Evolutionary conservation across 192 early-diverging fungal genomes (phyloP).

Genomic region (Rhizophagus clarus): DNA sequence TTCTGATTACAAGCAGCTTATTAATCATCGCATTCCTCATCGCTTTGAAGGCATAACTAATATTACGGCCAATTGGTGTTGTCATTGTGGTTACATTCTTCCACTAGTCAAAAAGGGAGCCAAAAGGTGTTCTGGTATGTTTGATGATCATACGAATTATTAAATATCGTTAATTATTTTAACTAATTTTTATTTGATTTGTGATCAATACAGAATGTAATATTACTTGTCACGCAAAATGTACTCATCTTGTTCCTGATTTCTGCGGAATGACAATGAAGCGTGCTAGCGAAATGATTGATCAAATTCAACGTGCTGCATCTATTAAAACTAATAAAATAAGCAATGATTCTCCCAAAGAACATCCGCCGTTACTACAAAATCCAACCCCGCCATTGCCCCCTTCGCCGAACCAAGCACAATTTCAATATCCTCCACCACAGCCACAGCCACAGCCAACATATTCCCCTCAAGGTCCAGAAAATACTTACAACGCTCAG

Average conservation of each 20-base stretch:
- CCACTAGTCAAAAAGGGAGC: constrained; percentile 73
- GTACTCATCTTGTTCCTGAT: constrained; percentile 85
- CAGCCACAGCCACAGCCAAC: constrained; percentile 33
- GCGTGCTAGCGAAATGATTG: constrained; percentile 84
- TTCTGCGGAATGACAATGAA: constrained; percentile 90
- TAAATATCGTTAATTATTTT: neutral
- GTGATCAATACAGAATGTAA: constrained; percentile 71
- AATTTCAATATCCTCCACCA: constrained; percentile 34
- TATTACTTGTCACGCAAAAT: constrained; percentile 79
- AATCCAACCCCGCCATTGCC: constrained; percentile 28
- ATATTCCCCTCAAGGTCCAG: neutral
- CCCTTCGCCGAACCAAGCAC: constrained; percentile 24
- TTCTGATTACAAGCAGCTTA: constrained; percentile 67
- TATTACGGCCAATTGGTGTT: constrained; percentile 92
- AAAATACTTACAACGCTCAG: neutral
- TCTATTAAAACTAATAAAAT: no score
- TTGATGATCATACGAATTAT: neutral
- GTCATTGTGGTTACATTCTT: constrained; percentile 97
- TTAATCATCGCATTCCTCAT: constrained; percentile 93
- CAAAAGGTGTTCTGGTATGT: constrained; percentile 55
- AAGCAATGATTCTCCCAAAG: neutral
- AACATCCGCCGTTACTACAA: neutral
- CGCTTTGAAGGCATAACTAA: constrained; percentile 87
- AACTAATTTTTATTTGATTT: neutral
- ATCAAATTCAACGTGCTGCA: constrained; percentile 71